Base-by-base conservation (phyloP, 345 rosid species). In the Trapa incisa region DNA sequence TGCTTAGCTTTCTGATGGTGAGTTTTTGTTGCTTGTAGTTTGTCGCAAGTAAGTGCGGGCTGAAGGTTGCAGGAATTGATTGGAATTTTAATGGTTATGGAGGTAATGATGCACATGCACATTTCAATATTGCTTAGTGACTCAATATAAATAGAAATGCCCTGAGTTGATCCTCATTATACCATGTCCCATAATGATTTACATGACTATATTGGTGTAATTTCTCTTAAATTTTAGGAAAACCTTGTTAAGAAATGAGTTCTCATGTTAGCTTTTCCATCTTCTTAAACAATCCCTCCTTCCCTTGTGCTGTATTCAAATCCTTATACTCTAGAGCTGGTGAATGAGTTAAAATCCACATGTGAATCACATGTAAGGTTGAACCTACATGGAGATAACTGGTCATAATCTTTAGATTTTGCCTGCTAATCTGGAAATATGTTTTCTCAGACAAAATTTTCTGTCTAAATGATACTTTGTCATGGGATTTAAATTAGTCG, bases 1-100 rank as follows among this genome's bases (percentile, higher is more conserved):
- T 72, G 5, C 37, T 2, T 65, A 65, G 13, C 47, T 54, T 1
- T 64, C 47, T 48, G 13, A 37, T 43, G 29, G 35, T 65, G 1
- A 45, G 22, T 29, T 39, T 50, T 22, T 67, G 50, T 70, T 48
- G 29, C 41, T 68, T 57, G 13, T 67, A 91, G 99, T 85, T 94
- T 75, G 83, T 93, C 48, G 86, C 89, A 22, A 68, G 73, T 47
- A 76, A 78, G 68, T 63, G 60, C 65, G 80, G 77, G 71, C 82
- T 67, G 38, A 81, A 76, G 77, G 75, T 91, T 56, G 99, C 96
- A 33, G 99, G 91, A 70, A 79, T 91, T 11, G 92, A 91, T 73
- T 94, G 99, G 97, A 85, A 75, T 66, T 94, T 94, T 73, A 94
- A 94, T 70, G 71, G 81, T 61, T 94, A 92, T 86, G 99, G 97